These are phyloP conservation scores for Rhinocladiella mackenziei DNA, from an alignment of 2,329 filamentous ascomycete genomes.

Conservation along the genomic window DNA sequence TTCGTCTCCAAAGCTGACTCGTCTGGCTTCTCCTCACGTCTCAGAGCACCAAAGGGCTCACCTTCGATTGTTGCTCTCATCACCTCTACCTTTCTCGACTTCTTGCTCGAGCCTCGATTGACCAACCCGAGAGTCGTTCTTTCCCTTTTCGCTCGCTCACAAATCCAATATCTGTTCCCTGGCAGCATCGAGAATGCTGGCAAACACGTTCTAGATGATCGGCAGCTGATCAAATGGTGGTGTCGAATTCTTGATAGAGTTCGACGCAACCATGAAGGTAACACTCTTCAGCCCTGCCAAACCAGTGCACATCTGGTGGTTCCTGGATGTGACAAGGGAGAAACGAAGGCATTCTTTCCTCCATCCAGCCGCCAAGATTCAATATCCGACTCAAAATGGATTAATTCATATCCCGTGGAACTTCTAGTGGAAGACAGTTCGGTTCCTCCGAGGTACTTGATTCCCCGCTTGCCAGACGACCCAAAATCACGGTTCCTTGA, in stretches of 20 bases:
- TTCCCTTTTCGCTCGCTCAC: conserved; percentile 86
- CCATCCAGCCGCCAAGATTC: conserved; percentile 41
- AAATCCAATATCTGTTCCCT: conserved; percentile 91
- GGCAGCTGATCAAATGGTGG: conserved; percentile 93
- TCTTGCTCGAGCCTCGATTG: conserved; percentile 56
- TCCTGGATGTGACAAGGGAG: conserved; percentile 77
- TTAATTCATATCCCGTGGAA: conserved; percentile 65
- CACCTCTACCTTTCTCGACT: conserved; percentile 69
- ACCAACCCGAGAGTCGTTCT: conserved; percentile 64
- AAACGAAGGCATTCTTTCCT: conserved; percentile 76
- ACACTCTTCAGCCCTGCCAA: conserved; percentile 21
- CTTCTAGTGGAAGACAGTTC: conserved; percentile 58
- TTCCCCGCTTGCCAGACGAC: conserved; percentile 91
- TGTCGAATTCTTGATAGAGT: conserved; percentile 79
- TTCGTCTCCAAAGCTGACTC: conserved; percentile 98
- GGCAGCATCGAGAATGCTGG: conserved; percentile 77
- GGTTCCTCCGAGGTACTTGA: conserved; percentile 71
- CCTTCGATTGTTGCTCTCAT: conserved; percentile 66
- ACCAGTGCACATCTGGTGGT: conserved; percentile 80
- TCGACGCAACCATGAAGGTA: conserved; percentile 41
- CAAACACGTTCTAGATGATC: conserved; percentile 90
- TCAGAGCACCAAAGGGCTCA: conserved; percentile 59
- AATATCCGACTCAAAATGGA: conserved; percentile 43
- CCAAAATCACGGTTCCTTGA: conserved; percentile 86
- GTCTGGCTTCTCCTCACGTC: conserved; percentile 73